phyloP scores from a whole-genome alignment of 2,329 filamentous ascomycete species.

The Tricladium varicosporioides region DNA sequence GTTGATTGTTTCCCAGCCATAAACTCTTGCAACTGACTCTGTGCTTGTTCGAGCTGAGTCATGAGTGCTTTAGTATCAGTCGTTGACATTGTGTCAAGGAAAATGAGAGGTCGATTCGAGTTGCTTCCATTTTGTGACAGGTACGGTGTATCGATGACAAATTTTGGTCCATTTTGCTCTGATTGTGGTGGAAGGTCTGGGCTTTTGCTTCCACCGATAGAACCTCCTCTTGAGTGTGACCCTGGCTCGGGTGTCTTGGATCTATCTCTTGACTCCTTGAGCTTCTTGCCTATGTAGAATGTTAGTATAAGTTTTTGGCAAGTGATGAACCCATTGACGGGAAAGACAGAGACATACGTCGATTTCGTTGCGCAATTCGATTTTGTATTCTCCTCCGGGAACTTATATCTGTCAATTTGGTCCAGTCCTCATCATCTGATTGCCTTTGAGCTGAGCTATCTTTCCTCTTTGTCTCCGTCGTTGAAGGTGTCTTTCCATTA shows the following conservation, averaged over 20 bases:
- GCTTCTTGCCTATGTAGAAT: not conserved
- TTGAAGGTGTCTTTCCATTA: too few species aligned
- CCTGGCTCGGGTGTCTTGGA: too few species aligned
- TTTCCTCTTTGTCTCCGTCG: too few species aligned
- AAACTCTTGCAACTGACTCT: too few species aligned
- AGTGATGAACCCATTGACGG: not conserved
- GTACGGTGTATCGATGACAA: not conserved
- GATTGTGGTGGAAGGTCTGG: too few species aligned
- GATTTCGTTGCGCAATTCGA: slow-evolving; percentile 1
- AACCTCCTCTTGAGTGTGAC: too few species aligned
- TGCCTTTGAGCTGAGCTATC: too few species aligned
- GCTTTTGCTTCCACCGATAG: too few species aligned
- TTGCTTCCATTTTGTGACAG: not conserved
- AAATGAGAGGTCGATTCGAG: not conserved
- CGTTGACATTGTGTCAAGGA: not conserved
- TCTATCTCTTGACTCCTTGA: not conserved
- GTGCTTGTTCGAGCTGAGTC: too few species aligned
- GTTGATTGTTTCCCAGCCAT: too few species aligned
- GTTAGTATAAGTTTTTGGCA: not conserved
- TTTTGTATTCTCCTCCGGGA: slow-evolving; percentile 1
- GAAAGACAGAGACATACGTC: not conserved
- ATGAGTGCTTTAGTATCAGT: too few species aligned
- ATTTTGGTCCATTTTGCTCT: too few species aligned
- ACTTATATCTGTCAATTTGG: not conserved
- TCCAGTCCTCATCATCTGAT: not conserved